Base-by-base conservation (phyloP, 768 basidiomycete genomes). In the Coprinellus aureogranulatus region DNA sequence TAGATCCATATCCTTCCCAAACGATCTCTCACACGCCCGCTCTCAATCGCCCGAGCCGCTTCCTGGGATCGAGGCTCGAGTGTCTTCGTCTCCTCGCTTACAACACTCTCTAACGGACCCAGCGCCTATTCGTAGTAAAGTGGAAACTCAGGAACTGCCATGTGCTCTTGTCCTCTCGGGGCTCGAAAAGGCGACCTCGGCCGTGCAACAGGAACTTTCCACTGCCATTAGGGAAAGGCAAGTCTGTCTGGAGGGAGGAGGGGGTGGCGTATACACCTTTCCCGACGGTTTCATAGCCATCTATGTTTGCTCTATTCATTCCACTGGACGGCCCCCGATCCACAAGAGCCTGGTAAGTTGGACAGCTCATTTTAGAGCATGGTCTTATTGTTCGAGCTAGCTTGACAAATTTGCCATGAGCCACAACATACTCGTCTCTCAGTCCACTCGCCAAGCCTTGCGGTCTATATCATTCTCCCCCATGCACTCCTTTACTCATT, bases 401-500 rank as follows among this genome's bases (percentile, higher is more conserved):
- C 77, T 93, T 14, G 89, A 93, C 67, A 82, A 81, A 64, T 92
- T 93, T 67, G 79, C 89, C 2, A 85, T 93, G 81, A 92, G 89
- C 64, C 82, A 81, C 5, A 82, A 82, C 41, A 69, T 89, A 48
- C 71, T 77, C 30, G 67, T 88, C 10, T 76, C 81, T 23, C 71
- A 79, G 39, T 72, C 75, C 27, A 67, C 74, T 20, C 75, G 74
- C 30, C 70, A 72, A 34, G 75, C 74, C 8, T 64, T 76, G 31
- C 69, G 67, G 53, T 61, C 70, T 4, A 63, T 73, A 12, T 70
- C 70, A 1, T 70, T 74, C 55, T 62, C 63, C 1, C 60, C 65
- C 28, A 54, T 62, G 42, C 67, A 66, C 50, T 28, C 50, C 12
- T 52, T 63, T 27, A 67, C 75, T 0, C 62, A 72, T 53, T 77